Conservation (phyloP, 257 asterid genomes). For the Solanum virginianum region DNA sequence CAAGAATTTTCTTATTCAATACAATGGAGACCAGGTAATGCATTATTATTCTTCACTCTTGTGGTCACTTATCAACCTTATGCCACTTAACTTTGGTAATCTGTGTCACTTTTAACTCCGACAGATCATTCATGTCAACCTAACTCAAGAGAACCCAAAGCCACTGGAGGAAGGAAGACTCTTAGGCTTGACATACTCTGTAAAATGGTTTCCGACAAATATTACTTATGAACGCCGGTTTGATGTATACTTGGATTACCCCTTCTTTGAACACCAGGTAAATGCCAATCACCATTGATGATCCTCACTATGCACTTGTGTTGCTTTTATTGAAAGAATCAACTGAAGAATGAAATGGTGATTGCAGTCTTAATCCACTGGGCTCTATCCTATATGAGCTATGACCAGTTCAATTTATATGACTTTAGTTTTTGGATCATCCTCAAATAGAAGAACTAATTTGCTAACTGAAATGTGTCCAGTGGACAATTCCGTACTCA, state of each 20-base stretch:
- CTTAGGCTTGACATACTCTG: conserved; percentile 69
- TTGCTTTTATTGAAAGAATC: not conserved
- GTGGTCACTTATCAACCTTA: not conserved
- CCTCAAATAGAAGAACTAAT: not conserved
- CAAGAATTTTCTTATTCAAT: conserved; percentile 46
- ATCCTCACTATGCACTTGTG: not conserved
- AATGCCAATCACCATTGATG: not conserved
- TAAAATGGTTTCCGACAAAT: conserved; percentile 57
- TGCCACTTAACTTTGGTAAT: not conserved
- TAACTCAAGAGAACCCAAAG: conserved; percentile 55
- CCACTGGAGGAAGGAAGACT: conserved; percentile 50
- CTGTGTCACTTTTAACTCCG: not conserved
- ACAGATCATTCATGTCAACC: conserved; percentile 63
- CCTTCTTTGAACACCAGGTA: conserved; percentile 82
- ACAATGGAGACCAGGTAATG: conserved; percentile 57
- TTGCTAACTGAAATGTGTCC: not conserved
- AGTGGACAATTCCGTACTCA: not conserved
- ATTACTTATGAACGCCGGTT: conserved; percentile 54
- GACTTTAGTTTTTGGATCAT: not conserved
- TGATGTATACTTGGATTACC: conserved; percentile 76
- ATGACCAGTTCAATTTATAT: not conserved
- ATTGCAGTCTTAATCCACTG: not conserved
- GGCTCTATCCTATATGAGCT: not conserved
- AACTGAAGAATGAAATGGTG: not conserved
- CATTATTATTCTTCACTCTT: not conserved